Evolutionary conservation across 305 asterid genomes (phyloP).

Genomic region (Rubia tinctorum): DNA sequence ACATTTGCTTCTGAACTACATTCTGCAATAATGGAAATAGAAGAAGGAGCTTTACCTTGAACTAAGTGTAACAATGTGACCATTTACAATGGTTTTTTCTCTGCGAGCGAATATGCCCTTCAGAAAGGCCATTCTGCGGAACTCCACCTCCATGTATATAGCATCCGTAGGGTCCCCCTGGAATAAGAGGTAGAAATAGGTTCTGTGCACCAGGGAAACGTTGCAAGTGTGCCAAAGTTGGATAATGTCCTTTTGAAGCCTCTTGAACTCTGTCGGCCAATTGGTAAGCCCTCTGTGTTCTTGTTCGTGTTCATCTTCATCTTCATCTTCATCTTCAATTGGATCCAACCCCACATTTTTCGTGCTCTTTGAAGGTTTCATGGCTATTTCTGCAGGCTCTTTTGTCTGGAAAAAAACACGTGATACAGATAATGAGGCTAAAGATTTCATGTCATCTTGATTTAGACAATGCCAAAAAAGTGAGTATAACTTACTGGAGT

Average conservation of each 20-base stretch:
- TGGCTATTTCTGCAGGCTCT: conserved; percentile 32
- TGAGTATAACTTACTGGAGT: conserved; percentile 43
- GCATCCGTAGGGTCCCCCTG: conserved; percentile 91
- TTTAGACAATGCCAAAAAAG: conserved; percentile 3
- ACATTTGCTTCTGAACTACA: neutral
- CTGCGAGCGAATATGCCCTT: conserved; percentile 59
- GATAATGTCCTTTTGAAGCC: conserved; percentile 69
- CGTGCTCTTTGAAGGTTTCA: conserved; percentile 39
- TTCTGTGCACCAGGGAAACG: conserved; percentile 75
- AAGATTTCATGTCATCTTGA: neutral
- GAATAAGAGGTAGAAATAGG: conserved; percentile 82
- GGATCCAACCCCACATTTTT: conserved; percentile 91
- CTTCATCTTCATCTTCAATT: conserved; percentile 44
- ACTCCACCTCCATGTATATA: conserved; percentile 81
- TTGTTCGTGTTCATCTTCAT: conserved; percentile 17
- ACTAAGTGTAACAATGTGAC: conserved; percentile 50
- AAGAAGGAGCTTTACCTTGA: conserved; percentile 47
- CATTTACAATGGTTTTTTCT: conserved; percentile 56
- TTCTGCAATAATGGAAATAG: neutral
- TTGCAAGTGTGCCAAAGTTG: conserved; percentile 87
- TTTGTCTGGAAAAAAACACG: conserved; percentile 31
- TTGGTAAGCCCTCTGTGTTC: conserved; percentile 34
- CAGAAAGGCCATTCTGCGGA: conserved; percentile 74
- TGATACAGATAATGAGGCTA: neutral
- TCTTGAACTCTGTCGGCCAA: conserved; percentile 82